These are phyloP conservation scores for Arthrinium phaeospermum DNA, from an alignment of 2,329 filamentous ascomycete species.

Conservation along the genomic window DNA sequence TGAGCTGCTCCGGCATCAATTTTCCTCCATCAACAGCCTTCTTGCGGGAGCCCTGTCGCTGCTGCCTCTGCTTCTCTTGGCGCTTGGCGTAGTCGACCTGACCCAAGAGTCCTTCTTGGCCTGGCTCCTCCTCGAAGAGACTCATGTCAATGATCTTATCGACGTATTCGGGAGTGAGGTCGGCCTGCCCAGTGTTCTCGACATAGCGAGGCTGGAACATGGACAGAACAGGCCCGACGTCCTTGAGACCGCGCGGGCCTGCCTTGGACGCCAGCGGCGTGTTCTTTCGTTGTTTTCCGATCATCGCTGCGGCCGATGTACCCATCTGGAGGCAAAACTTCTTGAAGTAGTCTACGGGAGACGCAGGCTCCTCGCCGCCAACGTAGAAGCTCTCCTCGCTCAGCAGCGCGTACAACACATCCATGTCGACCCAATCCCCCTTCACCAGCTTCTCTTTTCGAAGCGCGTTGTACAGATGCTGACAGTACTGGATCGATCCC, in stretches of 20 bases:
- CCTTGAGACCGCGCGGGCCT: constrained; percentile 39
- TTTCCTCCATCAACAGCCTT: constrained; percentile 24
- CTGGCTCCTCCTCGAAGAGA: neutral
- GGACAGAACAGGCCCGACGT: constrained; percentile 37
- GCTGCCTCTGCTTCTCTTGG: constrained; percentile 24
- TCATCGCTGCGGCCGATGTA: constrained; percentile 38
- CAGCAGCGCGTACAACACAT: constrained; percentile 38
- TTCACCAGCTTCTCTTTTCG: constrained; percentile 35
- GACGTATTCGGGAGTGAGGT: constrained; percentile 43
- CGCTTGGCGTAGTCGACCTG: constrained; percentile 29
- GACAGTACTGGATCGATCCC: constrained; percentile 44
- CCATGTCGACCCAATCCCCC: constrained; percentile 47
- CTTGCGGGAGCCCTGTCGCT: constrained; percentile 17
- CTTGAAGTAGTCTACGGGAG: constrained; percentile 41
- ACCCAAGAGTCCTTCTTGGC: constrained; percentile 3
- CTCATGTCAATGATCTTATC: constrained; percentile 40
- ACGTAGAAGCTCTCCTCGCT: constrained; percentile 42
- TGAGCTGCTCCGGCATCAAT: constrained; percentile 34
- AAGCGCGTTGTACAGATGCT: constrained; percentile 51
- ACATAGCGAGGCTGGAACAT: constrained; percentile 46
- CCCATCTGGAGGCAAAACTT: constrained; percentile 47
- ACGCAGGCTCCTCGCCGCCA: constrained; percentile 38
- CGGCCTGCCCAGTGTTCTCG: constrained; percentile 28
- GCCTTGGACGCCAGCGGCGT: constrained; percentile 31
- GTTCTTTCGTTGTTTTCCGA: constrained; percentile 29